These are phyloP conservation scores for Aspergillus heteromorphus DNA, from an alignment of 495 filamentous ascomycete genomes.

Conservation along the genomic window DNA sequence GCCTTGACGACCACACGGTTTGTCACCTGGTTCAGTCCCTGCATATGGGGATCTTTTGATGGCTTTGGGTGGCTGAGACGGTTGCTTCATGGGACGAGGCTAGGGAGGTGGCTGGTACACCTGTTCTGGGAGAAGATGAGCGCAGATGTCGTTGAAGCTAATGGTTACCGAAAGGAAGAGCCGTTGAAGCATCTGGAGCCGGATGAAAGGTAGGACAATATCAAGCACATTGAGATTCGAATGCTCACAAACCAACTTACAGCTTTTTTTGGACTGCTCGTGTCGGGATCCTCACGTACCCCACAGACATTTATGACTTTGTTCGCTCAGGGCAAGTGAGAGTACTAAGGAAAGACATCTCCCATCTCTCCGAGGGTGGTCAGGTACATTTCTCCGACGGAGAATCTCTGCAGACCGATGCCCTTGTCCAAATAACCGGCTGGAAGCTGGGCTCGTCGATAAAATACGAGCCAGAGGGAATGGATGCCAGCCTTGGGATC, in stretches of 20 bases:
- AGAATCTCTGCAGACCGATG: conserved; percentile 45
- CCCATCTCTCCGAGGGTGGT: conserved; percentile 33
- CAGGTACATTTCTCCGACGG: conserved; percentile 53
- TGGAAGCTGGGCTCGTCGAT: conserved; percentile 61
- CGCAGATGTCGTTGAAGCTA: conserved; percentile 51
- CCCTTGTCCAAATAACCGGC: conserved; percentile 62
- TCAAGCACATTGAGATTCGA: conserved; percentile 51
- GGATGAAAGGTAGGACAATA: conserved; percentile 17
- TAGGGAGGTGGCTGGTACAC: conserved; percentile 62
- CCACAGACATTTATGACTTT: conserved; percentile 54
- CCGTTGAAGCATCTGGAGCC: not conserved
- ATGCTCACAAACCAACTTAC: conserved; percentile 53
- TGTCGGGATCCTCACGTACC: conserved; percentile 63
- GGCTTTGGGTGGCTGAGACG: conserved; percentile 38
- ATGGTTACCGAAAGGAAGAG: conserved; percentile 34
- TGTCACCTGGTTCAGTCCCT: conserved; percentile 57
- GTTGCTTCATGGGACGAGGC: conserved; percentile 59
- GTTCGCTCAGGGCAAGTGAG: conserved; percentile 55
- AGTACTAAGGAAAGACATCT: conserved; percentile 57
- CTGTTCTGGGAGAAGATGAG: conserved; percentile 59
- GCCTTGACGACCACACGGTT: conserved; percentile 56
- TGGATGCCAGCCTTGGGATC: conserved; percentile 32
- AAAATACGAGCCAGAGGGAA: conserved; percentile 53
- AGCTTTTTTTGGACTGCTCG: conserved; percentile 54
- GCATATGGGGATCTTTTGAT: conserved; percentile 53